Evolutionary conservation across 768 basidiomycete genomes (phyloP), one percentile per base, ranked within the genome.

Genomic region (Hygrophorus russula): DNA sequence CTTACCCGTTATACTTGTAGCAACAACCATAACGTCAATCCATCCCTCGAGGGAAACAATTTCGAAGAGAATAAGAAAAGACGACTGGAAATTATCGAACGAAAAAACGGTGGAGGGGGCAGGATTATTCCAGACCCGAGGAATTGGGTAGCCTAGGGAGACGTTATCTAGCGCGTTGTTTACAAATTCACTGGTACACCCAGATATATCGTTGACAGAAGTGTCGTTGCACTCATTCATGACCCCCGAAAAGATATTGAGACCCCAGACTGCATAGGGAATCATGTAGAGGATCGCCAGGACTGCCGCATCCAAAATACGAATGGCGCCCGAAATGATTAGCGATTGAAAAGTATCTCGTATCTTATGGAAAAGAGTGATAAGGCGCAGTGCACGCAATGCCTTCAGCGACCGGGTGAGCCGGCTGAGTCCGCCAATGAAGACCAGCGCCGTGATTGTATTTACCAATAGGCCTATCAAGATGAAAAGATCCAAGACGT

Each of bases 31-130:
- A 39, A 92, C 94, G 56, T 93, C 89, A n/a, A 87, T 74, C 94
- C 93, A 97, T 2, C 94, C 94, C 63, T 94, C 92, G 39, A 96
- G 65, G 0, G 92, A 94, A 17, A 97, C 89, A 51, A 94, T 91
- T 63, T 98, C 94, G 53, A 96, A 97, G 1, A 97, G 71, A 54
- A 97, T 96, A 42, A 97, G 72, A 32, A 97, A 66, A 0, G 89
- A 83, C 3, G 80, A 64, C 5, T 75, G 70, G 62, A 97, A 97
- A 11, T 68, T 77, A 61, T 98, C 94, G 56, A 97, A 98, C 2
- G 82, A 84, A 65, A 91, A 97, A 1, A 72, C 72, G 1, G 86
- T 89, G 14, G 82, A 83, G 4, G 82, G 82, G 0, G 78, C 74
- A 6, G 94, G 90, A 50, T 89, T 82, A 45, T 76, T 70, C 94